Evolutionary conservation across 163 green algal species (phyloP), one percentile per base, ranked within the genome.

Genomic region (Chlorella variabilis): DNA sequence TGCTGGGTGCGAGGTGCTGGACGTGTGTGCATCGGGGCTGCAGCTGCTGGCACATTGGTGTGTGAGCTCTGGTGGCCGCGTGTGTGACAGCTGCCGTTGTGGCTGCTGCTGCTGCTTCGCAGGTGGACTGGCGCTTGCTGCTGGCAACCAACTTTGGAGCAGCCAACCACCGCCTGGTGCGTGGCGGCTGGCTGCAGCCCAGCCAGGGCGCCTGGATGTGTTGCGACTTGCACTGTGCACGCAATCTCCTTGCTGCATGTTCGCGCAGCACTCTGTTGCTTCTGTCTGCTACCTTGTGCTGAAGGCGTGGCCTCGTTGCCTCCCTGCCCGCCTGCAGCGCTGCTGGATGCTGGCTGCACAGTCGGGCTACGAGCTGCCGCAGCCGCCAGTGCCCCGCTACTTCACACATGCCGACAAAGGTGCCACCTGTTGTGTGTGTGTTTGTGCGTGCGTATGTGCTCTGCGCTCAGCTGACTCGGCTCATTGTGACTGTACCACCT

Each of bases 71-170:
- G 45, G 45, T 11, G 45, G 11, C 45, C 45, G 45, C 45, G 11
- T 54, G 45, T 15, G 11, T 54, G 11, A 15, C 45, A 54, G 15
- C 11, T 54, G 11, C 45, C 11, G 11, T 54, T 54, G 45, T 11
- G 23, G 20, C 54, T 62, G 54, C 54, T n/a, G 18, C 54, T 8
- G 20, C 5, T 9, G 54, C 2, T 2, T 4, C 39, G 45, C 69
- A 77, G 69, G 29, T 63, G 17, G 69, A 77, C 45, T 77, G 45
- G 69, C 45, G 69, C 42, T 17, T 77, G n/a, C 45, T 65, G 17
- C 6, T 51, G 9, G 69, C 69, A 0, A 51, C 29, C 29, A 45
- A 23, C 18, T 77, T 66, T 15, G 70, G 70, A 45, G 70, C 70
- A 25, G 33, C 31, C 70, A 77, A 77, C 70, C 34, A 7, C 21